phyloP scores from a whole-genome alignment of 1,284 basidiomycete genomes.

The Polyporus tsugae region DNA sequence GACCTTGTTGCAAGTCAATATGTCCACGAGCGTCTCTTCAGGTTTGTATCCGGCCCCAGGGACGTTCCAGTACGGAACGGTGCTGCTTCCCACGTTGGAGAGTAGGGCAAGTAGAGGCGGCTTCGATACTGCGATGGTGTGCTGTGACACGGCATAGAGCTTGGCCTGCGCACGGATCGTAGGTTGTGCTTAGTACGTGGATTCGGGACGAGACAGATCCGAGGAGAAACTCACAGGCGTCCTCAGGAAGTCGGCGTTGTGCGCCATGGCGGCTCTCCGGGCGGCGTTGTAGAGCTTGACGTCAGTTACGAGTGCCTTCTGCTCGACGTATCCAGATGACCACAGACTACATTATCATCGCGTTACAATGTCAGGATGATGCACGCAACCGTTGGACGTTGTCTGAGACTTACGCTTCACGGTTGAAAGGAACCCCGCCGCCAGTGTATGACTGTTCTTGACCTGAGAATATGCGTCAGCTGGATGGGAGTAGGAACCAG shows the following conservation, averaged over 20 bases:
- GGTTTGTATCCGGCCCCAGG: conserved; percentile 53
- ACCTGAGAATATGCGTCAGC: conserved; percentile 24
- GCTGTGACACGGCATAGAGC: conserved; percentile 48
- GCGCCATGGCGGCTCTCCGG: conserved; percentile 61
- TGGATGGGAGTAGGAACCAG: conserved; percentile 38
- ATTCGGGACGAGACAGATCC: neutral
- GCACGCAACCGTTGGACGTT: neutral
- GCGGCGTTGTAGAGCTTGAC: conserved; percentile 67
- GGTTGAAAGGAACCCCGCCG: conserved; percentile 56
- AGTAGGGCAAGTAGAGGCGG: conserved; percentile 71
- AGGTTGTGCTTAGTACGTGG: neutral
- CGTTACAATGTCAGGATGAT: neutral
- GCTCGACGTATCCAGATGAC: conserved; percentile 57
- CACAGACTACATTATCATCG: conserved; percentile 55
- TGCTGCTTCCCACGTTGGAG: conserved; percentile 64
- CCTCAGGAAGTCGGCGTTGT: conserved; percentile 58
- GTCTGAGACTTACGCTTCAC: conserved; percentile 61
- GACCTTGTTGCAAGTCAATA: conserved; percentile 61
- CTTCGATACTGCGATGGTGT: conserved; percentile 68
- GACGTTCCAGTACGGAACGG: conserved; percentile 54
- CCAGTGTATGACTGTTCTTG: conserved; percentile 45
- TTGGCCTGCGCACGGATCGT: conserved; percentile 47
- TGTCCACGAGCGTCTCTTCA: conserved; percentile 65
- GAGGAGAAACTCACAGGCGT: conserved; percentile 50
- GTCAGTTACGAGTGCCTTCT: conserved; percentile 59